A percentile compares a stretch with the other conserved stretches of the same genome.
These are phyloP conservation scores for Lipomyces spencermartinsiae DNA, from an alignment of 805 yeast species.

Conservation along the genomic window DNA sequence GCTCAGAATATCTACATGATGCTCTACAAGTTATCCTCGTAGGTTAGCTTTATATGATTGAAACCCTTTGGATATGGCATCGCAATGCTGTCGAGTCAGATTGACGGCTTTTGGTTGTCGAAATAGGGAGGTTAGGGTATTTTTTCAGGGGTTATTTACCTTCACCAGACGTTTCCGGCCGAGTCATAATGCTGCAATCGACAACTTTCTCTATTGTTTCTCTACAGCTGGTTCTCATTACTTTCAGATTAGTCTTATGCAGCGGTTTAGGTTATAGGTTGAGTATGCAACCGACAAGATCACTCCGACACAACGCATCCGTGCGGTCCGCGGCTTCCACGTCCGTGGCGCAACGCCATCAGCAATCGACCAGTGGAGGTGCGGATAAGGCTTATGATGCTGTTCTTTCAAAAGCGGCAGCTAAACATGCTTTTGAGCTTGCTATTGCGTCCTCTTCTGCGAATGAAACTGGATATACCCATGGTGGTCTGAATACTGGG, in stretches of 20 bases:
- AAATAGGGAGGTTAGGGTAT: neutral
- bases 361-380: neutral
- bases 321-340: neutral
- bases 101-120: neutral
- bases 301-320: neutral
- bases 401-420: conserved; percentile 11
- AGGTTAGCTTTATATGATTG: no score
- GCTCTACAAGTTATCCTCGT: neutral
- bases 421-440: conserved; percentile 10
- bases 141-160: neutral
- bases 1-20: neutral
- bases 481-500: neutral
- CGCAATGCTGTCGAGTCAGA: neutral
- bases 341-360: neutral
- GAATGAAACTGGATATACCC: neutral
- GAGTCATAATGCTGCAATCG: neutral
- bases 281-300: neutral
- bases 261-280: neutral
- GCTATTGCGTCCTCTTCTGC: conserved; percentile 2
- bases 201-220: neutral
- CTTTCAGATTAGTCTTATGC: neutral
- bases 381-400: conserved; percentile 6
- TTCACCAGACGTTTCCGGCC: neutral
- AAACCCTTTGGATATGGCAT: neutral
- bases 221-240: neutral